These are phyloP conservation scores for Pythium plurisporium DNA, from an alignment of 352 stramenopile species.

Conservation along the genomic window DNA sequence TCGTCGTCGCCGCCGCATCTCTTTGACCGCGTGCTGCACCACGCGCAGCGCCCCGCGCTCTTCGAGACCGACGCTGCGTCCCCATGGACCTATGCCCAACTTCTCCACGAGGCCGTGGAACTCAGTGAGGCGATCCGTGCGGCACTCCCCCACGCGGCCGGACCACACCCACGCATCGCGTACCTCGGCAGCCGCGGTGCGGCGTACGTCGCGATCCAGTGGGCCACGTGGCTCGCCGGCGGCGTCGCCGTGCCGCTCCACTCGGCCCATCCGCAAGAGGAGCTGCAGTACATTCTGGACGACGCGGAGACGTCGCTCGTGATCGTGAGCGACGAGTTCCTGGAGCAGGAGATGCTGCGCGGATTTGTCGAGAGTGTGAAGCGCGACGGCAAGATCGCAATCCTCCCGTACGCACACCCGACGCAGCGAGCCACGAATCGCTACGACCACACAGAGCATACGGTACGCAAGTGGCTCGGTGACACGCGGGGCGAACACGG, in stretches of 20 bases:
- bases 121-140: conserved; percentile 31
- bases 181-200: conserved; percentile 38
- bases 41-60: conserved; percentile 18
- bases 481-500: conserved; percentile 12
- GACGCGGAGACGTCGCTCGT: conserved; percentile 47
- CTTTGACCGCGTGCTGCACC: conserved; percentile 25
- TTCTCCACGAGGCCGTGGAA: conserved; percentile 30
- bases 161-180: conserved; percentile 23
- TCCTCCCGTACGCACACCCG: not conserved
- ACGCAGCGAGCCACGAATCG: not conserved
- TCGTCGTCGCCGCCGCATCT: conserved; percentile 17
- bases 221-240: conserved; percentile 70
- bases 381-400: not conserved
- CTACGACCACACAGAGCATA: not conserved
- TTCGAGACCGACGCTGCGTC: not conserved
- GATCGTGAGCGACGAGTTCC: conserved; percentile 40
- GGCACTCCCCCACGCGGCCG: not conserved
- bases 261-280: conserved; percentile 42
- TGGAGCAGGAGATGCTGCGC: conserved; percentile 5
- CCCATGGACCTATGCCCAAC: conserved; percentile 42
- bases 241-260: conserved; percentile 66
- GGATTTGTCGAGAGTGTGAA: conserved; percentile 3
- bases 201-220: conserved; percentile 65
- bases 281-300: conserved; percentile 72
- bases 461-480: conserved; percentile 40